Evolutionary conservation across 345 rosid species (phyloP).

Genomic region (Acer negundo): DNA sequence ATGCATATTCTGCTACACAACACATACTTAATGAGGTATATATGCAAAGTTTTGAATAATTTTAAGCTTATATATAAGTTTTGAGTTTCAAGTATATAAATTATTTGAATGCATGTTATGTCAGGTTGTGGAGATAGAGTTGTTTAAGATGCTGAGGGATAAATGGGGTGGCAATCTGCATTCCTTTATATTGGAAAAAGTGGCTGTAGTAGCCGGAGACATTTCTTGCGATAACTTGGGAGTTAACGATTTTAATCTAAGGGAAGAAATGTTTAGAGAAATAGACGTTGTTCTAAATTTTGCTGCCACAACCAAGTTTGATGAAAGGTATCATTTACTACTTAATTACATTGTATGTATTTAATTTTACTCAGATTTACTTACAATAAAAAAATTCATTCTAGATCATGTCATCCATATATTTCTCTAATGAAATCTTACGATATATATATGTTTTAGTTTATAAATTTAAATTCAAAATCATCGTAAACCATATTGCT

Average conservation of each 20-base stretch:
- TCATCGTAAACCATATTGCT: no score
- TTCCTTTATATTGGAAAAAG: slow-evolving; percentile 18
- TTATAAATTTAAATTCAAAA: no score
- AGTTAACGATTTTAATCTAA: slow-evolving; percentile 23
- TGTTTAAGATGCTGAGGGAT: slow-evolving; percentile 28
- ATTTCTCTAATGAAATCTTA: no score
- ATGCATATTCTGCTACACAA: neutral
- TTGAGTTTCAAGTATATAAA: no score
- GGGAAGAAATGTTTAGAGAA: slow-evolving; percentile 33
- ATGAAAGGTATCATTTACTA: neutral
- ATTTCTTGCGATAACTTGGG: slow-evolving; percentile 34
- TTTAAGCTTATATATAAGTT: no score
- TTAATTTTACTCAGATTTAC: no score
- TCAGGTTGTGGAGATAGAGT: slow-evolving; percentile 29
- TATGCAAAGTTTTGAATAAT: no score
- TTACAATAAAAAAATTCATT: no score
- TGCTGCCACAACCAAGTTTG: slow-evolving; percentile 50
- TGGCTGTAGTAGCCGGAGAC: slow-evolving; percentile 35
- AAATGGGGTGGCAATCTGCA: slow-evolving; percentile 20
- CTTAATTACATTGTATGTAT: no score
- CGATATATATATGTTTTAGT: no score
- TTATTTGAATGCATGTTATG: neutral
- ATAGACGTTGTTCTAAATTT: slow-evolving; percentile 40
- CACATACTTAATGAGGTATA: neutral
- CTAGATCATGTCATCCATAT: no score